A percentile compares a stretch with the other conserved stretches of the same genome.
phyloP scores from a whole-genome alignment of 208 protist species.

The Leptomonas seymouri region DNA sequence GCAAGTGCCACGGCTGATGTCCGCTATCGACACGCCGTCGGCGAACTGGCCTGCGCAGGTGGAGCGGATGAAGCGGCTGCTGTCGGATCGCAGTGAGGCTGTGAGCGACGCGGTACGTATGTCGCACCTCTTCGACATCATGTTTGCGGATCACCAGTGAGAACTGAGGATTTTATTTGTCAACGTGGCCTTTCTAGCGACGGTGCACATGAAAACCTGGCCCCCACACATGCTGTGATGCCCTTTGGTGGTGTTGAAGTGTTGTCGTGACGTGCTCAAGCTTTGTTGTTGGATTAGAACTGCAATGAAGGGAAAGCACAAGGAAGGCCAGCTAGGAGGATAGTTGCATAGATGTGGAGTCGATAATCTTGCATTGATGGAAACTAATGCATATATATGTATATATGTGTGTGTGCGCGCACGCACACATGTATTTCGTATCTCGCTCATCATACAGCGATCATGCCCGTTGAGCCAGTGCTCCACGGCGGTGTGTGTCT shows the following conservation, averaged over 20 bases:
- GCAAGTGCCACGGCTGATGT: conserved; percentile 84
- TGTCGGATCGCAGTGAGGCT: conserved; percentile 51
- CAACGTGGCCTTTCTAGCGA: too few species aligned
- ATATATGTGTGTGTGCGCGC: too few species aligned
- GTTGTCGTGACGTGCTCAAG: too few species aligned
- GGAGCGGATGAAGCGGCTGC: conserved; percentile 36
- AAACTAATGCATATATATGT: too few species aligned
- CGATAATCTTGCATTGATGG: not conserved
- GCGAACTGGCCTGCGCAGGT: conserved; percentile 40
- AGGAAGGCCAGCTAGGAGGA: too few species aligned
- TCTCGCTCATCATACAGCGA: not conserved
- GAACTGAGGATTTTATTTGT: not conserved
- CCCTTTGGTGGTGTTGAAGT: too few species aligned
- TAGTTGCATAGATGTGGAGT: too few species aligned
- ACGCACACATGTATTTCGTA: too few species aligned
- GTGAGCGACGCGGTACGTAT: conserved; percentile 76
- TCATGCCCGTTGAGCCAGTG: too few species aligned
- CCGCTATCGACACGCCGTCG: conserved; percentile 43
- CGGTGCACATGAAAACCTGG: not conserved
- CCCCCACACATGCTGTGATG: not conserved
- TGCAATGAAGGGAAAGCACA: too few species aligned
- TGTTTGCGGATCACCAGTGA: conserved; percentile 53
- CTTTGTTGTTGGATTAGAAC: too few species aligned
- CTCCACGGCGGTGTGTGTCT: too few species aligned
- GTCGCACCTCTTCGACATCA: conserved; percentile 75